Percentiles rank a stretch among this genome's conserved stretches.
phyloP scores from a whole-genome alignment of 768 basidiomycete species.

The Serendipita sp. region DNA sequence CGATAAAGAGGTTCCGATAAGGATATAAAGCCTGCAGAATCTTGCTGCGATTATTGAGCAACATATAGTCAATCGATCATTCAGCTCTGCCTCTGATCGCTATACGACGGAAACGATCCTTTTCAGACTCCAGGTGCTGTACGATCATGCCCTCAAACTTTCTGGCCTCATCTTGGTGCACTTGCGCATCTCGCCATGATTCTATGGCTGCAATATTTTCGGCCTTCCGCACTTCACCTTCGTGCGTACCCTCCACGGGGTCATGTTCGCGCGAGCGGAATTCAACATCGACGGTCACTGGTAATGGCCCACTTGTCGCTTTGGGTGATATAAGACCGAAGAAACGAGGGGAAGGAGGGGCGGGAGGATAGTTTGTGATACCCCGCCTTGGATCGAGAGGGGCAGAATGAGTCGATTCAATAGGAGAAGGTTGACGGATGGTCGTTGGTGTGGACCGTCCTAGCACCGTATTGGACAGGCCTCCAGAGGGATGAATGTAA shows the following conservation, averaged over 20 bases:
- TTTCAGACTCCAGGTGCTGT: constrained; percentile 72
- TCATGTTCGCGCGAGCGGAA: neutral
- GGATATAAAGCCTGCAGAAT: neutral
- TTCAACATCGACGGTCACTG: constrained; percentile 20
- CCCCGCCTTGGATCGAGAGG: neutral
- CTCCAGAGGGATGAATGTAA: neutral
- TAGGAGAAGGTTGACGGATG: neutral
- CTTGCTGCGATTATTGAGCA: too few relatives aligned
- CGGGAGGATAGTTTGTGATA: neutral
- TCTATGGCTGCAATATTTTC: neutral
- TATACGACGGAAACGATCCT: constrained; percentile 63
- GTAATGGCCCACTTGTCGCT: neutral
- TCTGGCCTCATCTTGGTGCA: constrained; percentile 31
- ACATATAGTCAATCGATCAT: neutral
- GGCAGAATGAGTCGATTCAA: neutral
- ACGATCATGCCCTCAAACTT: constrained; percentile 65
- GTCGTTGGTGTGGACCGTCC: neutral
- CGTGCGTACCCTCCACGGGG: constrained; percentile 1
- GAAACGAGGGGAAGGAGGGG: constrained; percentile 4
- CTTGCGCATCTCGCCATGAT: constrained; percentile 8
- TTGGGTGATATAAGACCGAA: constrained; percentile 1
- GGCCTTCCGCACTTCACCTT: neutral
- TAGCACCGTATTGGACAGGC: neutral
- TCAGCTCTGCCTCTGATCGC: constrained; percentile 21
- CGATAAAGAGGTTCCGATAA: neutral